Base-by-base conservation (phyloP, 2,329 filamentous ascomycete genomes). In the Ophiostoma sp. region DNA sequence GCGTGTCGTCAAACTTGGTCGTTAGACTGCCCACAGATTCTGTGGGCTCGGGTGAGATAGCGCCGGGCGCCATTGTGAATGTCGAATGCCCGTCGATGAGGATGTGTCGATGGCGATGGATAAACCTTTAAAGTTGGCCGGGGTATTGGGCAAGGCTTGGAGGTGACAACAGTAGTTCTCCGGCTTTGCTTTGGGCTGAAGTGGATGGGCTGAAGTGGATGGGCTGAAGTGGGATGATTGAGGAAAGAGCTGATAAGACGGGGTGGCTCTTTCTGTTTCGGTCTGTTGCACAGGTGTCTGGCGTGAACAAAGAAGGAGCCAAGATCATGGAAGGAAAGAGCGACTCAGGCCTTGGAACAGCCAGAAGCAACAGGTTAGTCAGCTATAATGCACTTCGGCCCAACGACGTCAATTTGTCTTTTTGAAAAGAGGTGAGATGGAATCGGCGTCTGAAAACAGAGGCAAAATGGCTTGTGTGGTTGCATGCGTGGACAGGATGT, bases 1-100 rank as follows among this genome's bases (percentile, higher is more conserved):
- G 82, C 1, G 91, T 94, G 77, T 97, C 92, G 75, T 97, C 90
- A 78, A 92, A 98, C 64, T 84, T 79, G 67, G 89, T 87, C 1
- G 91, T 95, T 66, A 97, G 79, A 18, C 86, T 80, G 60, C 83
- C 76, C 16, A 77, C 71, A 36, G 76, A 69, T 5, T 76, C 74
- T 38, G 72, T 71, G 3, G 73, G 70, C 49, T 80, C 79, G 38
- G 84, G 81, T 38, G 83, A 82, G 72, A 86, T 75, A 72, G 84
- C 84, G 71, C 77, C 82, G 11, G 86, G 85, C 62, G 85, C 83
- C 86, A 88, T 88, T 44, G 18, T 63, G 49, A n/a, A 7, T n/a
- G 8, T 12, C 8, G 16, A 5, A 49, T 2, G n/a, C 49, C 14
- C 27, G 11, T 9, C 16, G 55, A 14, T 40, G 55, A 60, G 12